These are phyloP conservation scores for Phlebiopsis gigantea DNA, from an alignment of 768 basidiomycete species.

Conservation along the genomic window DNA sequence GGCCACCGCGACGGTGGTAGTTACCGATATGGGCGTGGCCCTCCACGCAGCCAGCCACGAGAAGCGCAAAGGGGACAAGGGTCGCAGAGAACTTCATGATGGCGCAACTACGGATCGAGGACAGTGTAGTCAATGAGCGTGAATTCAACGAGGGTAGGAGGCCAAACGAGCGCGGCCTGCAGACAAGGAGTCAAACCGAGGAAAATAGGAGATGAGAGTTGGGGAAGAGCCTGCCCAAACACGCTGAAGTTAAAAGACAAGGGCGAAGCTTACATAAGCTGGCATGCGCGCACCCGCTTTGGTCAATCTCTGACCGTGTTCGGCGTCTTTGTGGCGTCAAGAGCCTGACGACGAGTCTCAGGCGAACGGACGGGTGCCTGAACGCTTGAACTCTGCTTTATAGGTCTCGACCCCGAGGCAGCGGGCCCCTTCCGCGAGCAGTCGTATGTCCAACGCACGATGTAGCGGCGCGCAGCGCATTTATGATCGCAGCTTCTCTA, in stretches of 20 bases:
- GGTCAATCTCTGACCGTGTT: neutral
- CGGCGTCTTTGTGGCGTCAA: neutral
- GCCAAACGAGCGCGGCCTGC: neutral
- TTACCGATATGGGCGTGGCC: constrained; percentile 15
- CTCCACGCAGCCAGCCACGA: constrained; percentile 17
- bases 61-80: constrained; percentile 20
- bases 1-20: constrained; percentile 16
- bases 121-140: neutral
- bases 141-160: neutral
- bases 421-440: neutral
- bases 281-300: neutral
- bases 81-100: constrained; percentile 22
- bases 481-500: neutral
- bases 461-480: neutral
- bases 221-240: neutral
- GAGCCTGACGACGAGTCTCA: neutral
- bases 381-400: neutral
- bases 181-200: neutral
- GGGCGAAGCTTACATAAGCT: neutral
- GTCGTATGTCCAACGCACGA: neutral
- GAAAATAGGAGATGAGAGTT: neutral
- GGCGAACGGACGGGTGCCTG: neutral
- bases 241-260: neutral
- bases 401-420: neutral
- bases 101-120: neutral